Evolutionary conservation across 78 protist genomes (phyloP).

Genomic region (Speleostelium caveatum): DNA sequence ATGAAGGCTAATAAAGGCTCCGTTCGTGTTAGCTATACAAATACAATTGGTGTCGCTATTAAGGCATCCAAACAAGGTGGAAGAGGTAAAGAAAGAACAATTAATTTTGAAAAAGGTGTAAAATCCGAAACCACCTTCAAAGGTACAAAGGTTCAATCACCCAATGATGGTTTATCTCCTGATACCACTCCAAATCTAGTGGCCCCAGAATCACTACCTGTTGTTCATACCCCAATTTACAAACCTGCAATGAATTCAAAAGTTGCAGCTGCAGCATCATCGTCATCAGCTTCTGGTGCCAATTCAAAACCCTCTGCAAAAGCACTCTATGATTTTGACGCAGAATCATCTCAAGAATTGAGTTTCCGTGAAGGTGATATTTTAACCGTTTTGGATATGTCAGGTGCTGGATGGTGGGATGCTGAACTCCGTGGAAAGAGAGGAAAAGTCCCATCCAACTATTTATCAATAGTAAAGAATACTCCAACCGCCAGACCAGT

Average conservation of each 20-base stretch:
- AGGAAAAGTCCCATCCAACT: constrained; percentile 80
- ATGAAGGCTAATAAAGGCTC: constrained; percentile 51
- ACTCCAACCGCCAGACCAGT: constrained; percentile 9
- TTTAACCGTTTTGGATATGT: constrained; percentile 50
- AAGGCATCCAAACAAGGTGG: constrained; percentile 76
- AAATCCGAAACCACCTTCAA: constrained; percentile 47
- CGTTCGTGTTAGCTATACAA: constrained; percentile 27
- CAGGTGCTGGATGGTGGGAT: constrained; percentile 75
- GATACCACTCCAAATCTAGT: constrained; percentile 65
- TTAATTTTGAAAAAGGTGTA: constrained; percentile 62
- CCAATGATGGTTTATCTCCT: constrained; percentile 39
- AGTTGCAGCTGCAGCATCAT: constrained; percentile 18
- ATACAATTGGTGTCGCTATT: constrained; percentile 64
- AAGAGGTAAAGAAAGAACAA: constrained; percentile 64
- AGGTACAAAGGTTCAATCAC: constrained; percentile 38
- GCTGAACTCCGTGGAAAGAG: constrained; percentile 48
- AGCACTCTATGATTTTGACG: constrained; percentile 85
- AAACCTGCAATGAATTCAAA: constrained; percentile 57
- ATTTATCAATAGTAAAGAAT: constrained; percentile 33
- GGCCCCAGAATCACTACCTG: constrained; percentile 78
- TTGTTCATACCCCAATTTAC: constrained; percentile 40
- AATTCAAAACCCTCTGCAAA: constrained; percentile 66
- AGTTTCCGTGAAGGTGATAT: constrained; percentile 81
- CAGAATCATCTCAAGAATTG: constrained; percentile 74
- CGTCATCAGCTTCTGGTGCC: background rate